Base-by-base conservation (phyloP, 2,329 filamentous ascomycete species). In the Xylariaceae sp. region DNA sequence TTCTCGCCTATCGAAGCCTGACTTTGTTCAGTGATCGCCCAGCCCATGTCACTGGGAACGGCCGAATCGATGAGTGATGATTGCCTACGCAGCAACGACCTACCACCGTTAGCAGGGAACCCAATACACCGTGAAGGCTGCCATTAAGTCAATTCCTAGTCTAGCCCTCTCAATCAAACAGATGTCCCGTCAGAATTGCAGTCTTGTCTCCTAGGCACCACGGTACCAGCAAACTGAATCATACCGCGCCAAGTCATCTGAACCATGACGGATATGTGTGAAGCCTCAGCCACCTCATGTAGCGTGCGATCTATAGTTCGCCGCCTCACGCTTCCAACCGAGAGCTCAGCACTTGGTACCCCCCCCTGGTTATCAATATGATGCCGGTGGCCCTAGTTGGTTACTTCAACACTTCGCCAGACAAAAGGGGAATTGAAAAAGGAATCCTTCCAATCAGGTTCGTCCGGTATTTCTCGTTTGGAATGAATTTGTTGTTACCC, bases 1-100 rank as follows among this genome's bases (percentile, higher is more conserved):
- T 46, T 30, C 49, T 59, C 56, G 56, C 56, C 56, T 55, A 56
- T 59, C 56, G 53, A 59, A 40, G 48, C 36, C 48, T 53, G 46
- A 47, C 36, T 46, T n/a, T 49, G 26, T 27, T 40, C 26, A 52
- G 20, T 50, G 21, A 54, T 54, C 40, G 35, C n/a, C 49, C 44
- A 26, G 49, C 24, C 32, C 32, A 24, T 48, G 40, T 37, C 20
- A 44, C 49, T 48, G 55, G 55, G 26, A 54, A 48, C 24, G 48
- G 27, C 55, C 55, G 48, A 45, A 37, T 44, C 39, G 23, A 55
- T 40, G 37, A 40, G 24, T 27, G n/a, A 37, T 18, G 26, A 32
- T 44, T 23, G 30, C 24, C 32, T 44, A 32, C 30, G 23, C 27
- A 29, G 29, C 35, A 15, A 42, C 29, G 11, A 26, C 21, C 23